Percentiles rank a stretch among this genome's conserved stretches.
Evolutionary conservation across 1,284 basidiomycete species (phyloP).

Genomic region (Sporisorium graminicola): DNA sequence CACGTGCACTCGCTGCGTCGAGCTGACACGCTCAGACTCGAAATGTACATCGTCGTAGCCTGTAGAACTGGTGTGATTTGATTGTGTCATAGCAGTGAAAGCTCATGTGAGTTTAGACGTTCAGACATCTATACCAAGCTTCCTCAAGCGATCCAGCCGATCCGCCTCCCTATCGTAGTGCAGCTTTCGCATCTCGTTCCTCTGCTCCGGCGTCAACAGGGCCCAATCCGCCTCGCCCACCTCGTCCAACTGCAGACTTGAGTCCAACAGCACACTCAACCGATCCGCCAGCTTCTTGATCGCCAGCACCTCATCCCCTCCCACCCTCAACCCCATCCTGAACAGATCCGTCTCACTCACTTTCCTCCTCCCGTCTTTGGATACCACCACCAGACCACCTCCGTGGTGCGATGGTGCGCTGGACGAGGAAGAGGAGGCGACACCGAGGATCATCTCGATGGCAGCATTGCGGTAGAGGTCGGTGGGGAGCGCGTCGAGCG

Average conservation of each 20-base stretch:
- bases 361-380: conserved; percentile 37
- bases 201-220: conserved; percentile 23
- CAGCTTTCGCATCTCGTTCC: conserved; percentile 44
- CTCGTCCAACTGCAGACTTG: conserved; percentile 44
- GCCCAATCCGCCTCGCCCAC: conserved; percentile 44
- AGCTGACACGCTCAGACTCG: background rate
- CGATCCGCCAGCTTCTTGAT: conserved; percentile 63
- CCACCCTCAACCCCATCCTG: conserved; percentile 63
- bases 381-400: conserved; percentile 16
- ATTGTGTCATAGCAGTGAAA: background rate
- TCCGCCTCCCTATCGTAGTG: conserved; percentile 52
- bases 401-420: conserved; percentile 14
- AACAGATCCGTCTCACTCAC: conserved; percentile 67
- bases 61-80: background rate
- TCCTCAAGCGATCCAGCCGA: conserved; percentile 44
- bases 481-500: conserved; percentile 62
- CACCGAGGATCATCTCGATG: conserved; percentile 67
- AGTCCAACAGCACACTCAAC: conserved; percentile 50
- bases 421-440: conserved; percentile 38
- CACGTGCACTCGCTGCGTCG: background rate
- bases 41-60: background rate
- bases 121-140: conserved; percentile 54
- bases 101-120: conserved; percentile 10
- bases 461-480: conserved; percentile 62
- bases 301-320: conserved; percentile 55